Conservation (phyloP, 1,284 basidiomycete genomes). For the Pseudozyma thailandica region DNA sequence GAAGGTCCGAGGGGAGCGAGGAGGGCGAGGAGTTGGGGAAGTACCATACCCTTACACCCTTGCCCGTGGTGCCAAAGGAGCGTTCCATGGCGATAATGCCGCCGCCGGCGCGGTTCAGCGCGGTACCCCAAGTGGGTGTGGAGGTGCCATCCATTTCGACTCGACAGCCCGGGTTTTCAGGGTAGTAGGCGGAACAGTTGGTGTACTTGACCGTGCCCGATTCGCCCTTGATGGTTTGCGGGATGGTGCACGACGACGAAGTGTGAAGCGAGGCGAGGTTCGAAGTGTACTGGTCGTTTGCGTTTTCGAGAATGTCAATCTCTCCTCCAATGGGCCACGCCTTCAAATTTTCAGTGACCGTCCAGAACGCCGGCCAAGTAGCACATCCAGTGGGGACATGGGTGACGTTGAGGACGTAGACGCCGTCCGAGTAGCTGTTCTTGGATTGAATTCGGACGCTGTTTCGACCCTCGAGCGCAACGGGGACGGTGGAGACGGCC, state of each 20-base stretch:
- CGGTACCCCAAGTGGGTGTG: constrained; percentile 52
- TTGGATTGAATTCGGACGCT: constrained; percentile 62
- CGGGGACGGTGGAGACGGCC: constrained; percentile 53
- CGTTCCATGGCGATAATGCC: constrained; percentile 65
- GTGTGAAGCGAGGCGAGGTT: constrained; percentile 60
- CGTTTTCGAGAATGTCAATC: constrained; percentile 66
- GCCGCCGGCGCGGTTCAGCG: constrained; percentile 58
- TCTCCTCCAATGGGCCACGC: constrained; percentile 64
- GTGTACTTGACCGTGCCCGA: constrained; percentile 48
- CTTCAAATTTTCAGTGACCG: constrained; percentile 51
- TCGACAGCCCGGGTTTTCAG: constrained; percentile 55
- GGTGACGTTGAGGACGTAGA: constrained; percentile 62
- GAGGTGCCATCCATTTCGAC: constrained; percentile 57
- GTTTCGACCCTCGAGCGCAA: constrained; percentile 46
- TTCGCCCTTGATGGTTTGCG: constrained; percentile 17
- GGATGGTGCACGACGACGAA: constrained; percentile 43
- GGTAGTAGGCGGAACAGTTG: constrained; percentile 54
- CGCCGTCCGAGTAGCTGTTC: constrained; percentile 55
- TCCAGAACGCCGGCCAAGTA: constrained; percentile 67
- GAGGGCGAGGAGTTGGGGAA: constrained; percentile 41
- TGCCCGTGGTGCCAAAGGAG: constrained; percentile 55
- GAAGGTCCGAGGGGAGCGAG: constrained; percentile 51
- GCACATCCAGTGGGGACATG: constrained; percentile 63
- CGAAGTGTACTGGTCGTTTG: constrained; percentile 57
- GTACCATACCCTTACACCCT: constrained; percentile 64